These are phyloP conservation scores for Globisporangium mamillatum DNA, from an alignment of 352 stramenopile species.

Conservation along the genomic window DNA sequence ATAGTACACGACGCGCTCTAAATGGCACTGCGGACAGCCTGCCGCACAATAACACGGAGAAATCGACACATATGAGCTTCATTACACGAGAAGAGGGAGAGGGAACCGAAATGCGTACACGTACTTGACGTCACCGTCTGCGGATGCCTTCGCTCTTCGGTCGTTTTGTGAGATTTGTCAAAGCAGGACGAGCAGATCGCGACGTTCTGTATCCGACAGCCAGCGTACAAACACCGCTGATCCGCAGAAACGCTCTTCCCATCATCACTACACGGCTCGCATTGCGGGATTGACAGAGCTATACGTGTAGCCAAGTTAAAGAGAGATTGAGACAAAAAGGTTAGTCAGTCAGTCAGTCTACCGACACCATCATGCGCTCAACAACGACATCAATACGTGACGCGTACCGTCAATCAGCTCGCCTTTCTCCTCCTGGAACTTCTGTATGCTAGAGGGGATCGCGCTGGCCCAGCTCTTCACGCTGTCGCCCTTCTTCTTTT, in stretches of 20 bases:
- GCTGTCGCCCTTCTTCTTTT: neutral
- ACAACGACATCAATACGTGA: neutral
- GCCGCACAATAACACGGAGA: neutral
- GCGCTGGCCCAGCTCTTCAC: conserved; percentile 7
- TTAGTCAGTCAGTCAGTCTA: neutral
- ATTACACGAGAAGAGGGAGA: neutral
- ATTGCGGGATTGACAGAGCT: conserved; percentile 15
- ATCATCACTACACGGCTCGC: neutral
- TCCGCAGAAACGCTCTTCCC: conserved; percentile 10
- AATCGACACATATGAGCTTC: neutral
- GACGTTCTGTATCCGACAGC: conserved; percentile 13
- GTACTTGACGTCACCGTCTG: conserved; percentile 29
- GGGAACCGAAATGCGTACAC: neutral
- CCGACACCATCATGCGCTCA: neutral
- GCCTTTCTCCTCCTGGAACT: conserved; percentile 10
- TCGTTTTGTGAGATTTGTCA: conserved; percentile 10
- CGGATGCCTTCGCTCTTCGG: conserved; percentile 19
- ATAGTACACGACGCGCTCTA: conserved; percentile 40
- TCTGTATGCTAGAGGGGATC: conserved; percentile 7
- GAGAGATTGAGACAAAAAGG: neutral
- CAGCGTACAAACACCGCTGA: conserved; percentile 13
- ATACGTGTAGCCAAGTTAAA: neutral
- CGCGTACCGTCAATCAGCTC: conserved; percentile 8
- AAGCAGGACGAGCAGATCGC: conserved; percentile 17
- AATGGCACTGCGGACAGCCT: conserved; percentile 67